Evolutionary conservation across 108 stramenopile genomes (phyloP).

Genomic region (Nannochloropsis salina): DNA sequence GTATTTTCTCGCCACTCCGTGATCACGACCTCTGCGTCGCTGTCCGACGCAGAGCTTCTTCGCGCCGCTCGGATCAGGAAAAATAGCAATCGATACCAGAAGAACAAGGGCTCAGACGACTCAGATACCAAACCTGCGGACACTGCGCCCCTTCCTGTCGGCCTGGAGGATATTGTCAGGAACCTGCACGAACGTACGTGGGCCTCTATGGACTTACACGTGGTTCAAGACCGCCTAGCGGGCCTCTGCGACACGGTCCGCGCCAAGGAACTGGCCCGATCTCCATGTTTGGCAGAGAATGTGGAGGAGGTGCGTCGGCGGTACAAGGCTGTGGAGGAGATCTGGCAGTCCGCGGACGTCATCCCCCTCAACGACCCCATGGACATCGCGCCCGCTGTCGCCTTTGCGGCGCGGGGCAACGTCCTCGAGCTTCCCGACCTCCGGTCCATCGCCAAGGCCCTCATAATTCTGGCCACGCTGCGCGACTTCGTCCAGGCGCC

Average conservation of each 20-base stretch:
- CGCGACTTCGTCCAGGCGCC: constrained; percentile 3
- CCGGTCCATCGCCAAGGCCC: not conserved
- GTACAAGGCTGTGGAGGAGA: constrained; percentile 2
- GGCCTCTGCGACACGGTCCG: not conserved
- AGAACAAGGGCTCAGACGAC: not conserved
- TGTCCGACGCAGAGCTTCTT: not conserved
- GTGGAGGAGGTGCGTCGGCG: not conserved
- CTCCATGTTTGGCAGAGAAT: not conserved
- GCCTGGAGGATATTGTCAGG: not conserved
- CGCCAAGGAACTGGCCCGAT: not conserved
- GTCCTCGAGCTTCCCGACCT: not conserved
- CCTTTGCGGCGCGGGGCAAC: not conserved
- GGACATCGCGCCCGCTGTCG: constrained; percentile 15
- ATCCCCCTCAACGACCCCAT: not conserved
- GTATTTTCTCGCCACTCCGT: not conserved
- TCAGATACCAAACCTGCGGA: not conserved
- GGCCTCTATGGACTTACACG: constrained; percentile 1
- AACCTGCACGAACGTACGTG: constrained; percentile 13
- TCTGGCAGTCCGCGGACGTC: constrained; percentile 1
- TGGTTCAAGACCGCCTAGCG: not conserved
- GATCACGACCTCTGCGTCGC: not conserved
- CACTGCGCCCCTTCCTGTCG: not conserved
- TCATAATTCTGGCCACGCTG: not conserved
- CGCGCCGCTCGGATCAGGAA: not conserved
- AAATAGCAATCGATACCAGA: not conserved